Evolutionary conservation across 1,284 basidiomycete species (phyloP).

Genomic region (Pyrrhoderma noxium): DNA sequence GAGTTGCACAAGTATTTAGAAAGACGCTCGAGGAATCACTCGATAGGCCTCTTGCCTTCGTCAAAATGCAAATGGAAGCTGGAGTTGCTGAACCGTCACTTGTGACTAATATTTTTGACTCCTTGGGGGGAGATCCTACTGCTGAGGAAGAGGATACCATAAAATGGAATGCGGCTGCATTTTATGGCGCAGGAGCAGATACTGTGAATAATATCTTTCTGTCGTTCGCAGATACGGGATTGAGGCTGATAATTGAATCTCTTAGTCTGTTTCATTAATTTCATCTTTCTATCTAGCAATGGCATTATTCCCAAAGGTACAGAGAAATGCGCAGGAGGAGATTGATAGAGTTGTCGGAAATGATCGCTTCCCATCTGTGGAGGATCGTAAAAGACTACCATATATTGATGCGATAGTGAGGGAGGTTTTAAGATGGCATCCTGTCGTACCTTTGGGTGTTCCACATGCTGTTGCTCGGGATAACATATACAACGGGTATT

Average conservation of each 20-base stretch:
- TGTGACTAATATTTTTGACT: conserved; percentile 19
- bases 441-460: conserved; percentile 25
- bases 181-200: conserved; percentile 10
- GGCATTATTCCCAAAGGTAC: conserved; percentile 32
- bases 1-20: conserved; percentile 10
- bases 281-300: conserved; percentile 33
- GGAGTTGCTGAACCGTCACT: conserved; percentile 18
- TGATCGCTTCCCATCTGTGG: conserved; percentile 35
- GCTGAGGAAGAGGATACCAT: conserved; percentile 30
- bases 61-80: conserved; percentile 16
- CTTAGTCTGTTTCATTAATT: background rate
- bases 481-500: conserved; percentile 44
- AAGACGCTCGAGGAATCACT: background rate
- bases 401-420: conserved; percentile 37
- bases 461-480: conserved; percentile 35
- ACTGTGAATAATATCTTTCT: background rate
- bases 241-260: no score
- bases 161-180: conserved; percentile 32
- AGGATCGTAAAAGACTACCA: conserved; percentile 32
- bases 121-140: conserved; percentile 19
- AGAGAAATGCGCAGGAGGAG: conserved; percentile 34
- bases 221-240: conserved; percentile 4
- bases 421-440: conserved; percentile 34
- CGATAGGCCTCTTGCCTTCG: conserved; percentile 8
- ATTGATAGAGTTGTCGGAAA: conserved; percentile 32